phyloP scores from a whole-genome alignment of 257 asterid genomes.

The Cruciata laevipes region DNA sequence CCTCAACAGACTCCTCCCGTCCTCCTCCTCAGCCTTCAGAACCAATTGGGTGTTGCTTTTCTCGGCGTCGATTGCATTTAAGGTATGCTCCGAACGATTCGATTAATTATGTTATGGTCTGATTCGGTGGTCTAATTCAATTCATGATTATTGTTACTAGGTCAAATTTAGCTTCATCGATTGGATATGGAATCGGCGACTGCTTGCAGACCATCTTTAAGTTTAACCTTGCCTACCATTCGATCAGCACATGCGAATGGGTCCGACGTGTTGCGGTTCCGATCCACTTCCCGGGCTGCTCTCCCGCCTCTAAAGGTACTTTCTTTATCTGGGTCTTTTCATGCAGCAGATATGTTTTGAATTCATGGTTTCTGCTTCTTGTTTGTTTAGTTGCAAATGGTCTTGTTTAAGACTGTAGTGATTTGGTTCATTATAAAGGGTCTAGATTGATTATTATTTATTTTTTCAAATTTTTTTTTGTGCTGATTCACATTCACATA shows the following conservation, averaged over 20 bases:
- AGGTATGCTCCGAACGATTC: neutral
- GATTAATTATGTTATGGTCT: neutral
- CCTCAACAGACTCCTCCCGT: neutral
- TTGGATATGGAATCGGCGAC: slow-evolving; percentile 1
- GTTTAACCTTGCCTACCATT: neutral
- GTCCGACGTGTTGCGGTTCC: neutral
- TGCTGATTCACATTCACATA: too few species aligned
- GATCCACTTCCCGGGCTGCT: neutral
- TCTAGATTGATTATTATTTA: too few species aligned
- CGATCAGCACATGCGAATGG: neutral
- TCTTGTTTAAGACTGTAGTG: neutral
- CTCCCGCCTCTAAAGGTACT: neutral
- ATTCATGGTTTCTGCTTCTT: neutral
- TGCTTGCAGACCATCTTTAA: neutral
- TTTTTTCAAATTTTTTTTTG: too few species aligned
- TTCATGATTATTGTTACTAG: neutral
- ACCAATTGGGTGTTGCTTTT: neutral
- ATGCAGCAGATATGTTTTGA: neutral
- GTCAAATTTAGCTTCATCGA: neutral
- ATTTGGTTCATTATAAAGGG: neutral
- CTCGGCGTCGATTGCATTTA: neutral
- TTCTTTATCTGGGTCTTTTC: neutral
- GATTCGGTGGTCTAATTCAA: neutral
- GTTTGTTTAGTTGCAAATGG: neutral
- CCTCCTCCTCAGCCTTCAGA: neutral